Percentiles rank a stretch among this genome's conserved stretches.
Conservation (phyloP, 371 early-diverging fungal genomes). For the Zychaea mexicana region DNA sequence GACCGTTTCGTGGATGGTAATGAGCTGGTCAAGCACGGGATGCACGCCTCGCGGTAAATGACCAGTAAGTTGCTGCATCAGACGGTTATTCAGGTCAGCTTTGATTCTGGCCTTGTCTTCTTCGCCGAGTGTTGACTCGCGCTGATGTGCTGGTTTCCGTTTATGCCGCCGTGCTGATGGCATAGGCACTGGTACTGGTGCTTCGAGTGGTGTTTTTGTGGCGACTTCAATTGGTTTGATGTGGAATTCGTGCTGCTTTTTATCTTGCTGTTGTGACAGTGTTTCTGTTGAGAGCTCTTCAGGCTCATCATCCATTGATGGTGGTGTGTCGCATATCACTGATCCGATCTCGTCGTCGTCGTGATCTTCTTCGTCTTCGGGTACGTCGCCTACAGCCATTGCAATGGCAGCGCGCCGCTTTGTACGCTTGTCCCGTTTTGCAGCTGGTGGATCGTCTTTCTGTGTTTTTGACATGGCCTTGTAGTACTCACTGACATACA, state of each 20-base stretch:
- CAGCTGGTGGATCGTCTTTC: neutral
- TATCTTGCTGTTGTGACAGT: neutral
- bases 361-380: neutral
- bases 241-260: neutral
- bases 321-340: neutral
- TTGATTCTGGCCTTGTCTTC: conserved; percentile 49
- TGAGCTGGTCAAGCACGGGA: conserved; percentile 39
- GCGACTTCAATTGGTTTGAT: neutral
- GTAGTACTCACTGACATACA: conserved; percentile 54
- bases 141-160: conserved; percentile 25
- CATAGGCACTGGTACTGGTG: conserved; percentile 40
- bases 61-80: conserved; percentile 50
- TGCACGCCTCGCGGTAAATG: conserved; percentile 51
- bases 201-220: conserved; percentile 11
- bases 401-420: conserved; percentile 8
- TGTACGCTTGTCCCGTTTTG: neutral
- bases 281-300: neutral
- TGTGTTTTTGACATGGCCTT: conserved; percentile 34
- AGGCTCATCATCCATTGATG: conserved; percentile 18
- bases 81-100: conserved; percentile 39
- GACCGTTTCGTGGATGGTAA: conserved; percentile 44
- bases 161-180: conserved; percentile 25
- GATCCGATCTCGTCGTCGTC: neutral
- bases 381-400: neutral
- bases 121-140: conserved; percentile 39